These are phyloP conservation scores for Huntiella bhutanensis DNA, from an alignment of 2,329 filamentous ascomycete genomes.

Conservation along the genomic window DNA sequence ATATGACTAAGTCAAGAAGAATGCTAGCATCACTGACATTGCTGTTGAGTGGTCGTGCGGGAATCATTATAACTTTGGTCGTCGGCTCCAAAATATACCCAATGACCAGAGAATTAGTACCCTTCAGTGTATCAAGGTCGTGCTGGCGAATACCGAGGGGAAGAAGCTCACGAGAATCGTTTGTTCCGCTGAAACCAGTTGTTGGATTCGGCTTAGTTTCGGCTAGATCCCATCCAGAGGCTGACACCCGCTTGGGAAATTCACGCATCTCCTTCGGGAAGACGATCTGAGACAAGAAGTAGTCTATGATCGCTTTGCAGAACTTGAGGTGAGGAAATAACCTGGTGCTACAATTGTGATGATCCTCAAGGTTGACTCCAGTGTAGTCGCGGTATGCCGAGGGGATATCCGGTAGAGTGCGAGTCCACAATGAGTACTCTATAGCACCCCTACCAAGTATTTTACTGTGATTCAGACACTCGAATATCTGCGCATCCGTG, in stretches of 20 bases:
- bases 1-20: constrained; percentile 27
- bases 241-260: constrained; percentile 42
- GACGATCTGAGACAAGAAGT: constrained; percentile 37
- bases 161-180: constrained; percentile 38
- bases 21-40: constrained; percentile 19
- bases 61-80: constrained; percentile 24
- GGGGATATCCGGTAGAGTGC: constrained; percentile 18
- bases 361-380: constrained; percentile 41
- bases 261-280: constrained; percentile 44
- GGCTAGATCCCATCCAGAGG: constrained; percentile 50
- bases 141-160: constrained; percentile 36
- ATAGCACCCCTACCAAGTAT: constrained; percentile 30
- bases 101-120: constrained; percentile 51
- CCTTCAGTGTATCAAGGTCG: constrained; percentile 32
- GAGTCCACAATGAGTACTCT: constrained; percentile 33
- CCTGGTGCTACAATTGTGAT: constrained; percentile 22
- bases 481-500: constrained; percentile 27
- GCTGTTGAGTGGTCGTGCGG: constrained; percentile 6
- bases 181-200: constrained; percentile 53
- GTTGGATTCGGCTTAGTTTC: constrained; percentile 26
- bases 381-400: constrained; percentile 22
- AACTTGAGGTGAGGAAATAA: constrained; percentile 35
- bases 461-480: constrained; percentile 27
- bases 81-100: constrained; percentile 35
- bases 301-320: constrained; percentile 39